These are phyloP conservation scores for Leishmania martiniquensis DNA, from an alignment of 208 protist species.

Conservation along the genomic window DNA sequence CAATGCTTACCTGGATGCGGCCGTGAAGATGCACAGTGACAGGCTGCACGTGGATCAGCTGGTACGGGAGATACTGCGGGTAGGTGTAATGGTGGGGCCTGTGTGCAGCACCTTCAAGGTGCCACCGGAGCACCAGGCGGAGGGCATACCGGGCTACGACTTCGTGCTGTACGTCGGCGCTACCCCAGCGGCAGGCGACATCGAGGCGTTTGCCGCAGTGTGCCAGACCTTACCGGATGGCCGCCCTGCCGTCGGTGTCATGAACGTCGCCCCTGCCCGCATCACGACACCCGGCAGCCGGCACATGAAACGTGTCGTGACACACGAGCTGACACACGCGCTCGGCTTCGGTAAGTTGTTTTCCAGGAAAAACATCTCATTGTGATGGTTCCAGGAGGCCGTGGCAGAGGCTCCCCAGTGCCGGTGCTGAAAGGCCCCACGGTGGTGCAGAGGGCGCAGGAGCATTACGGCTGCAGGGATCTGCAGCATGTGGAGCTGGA, in stretches of 20 bases:
- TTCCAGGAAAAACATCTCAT: constrained; percentile 22
- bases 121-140: too few relatives aligned
- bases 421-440: constrained; percentile 30
- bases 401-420: constrained; percentile 24
- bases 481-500: constrained; percentile 78
- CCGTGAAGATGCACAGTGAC: too few relatives aligned
- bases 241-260: constrained; percentile 44
- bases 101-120: too few relatives aligned
- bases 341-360: constrained; percentile 54
- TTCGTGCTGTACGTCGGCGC: constrained; percentile 71
- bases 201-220: constrained; percentile 43
- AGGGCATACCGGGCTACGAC: too few relatives aligned
- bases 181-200: constrained; percentile 12
- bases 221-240: constrained; percentile 31
- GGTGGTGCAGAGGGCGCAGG: constrained; percentile 53
- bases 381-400: background rate
- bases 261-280: constrained; percentile 48
- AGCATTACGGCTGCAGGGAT: constrained; percentile 71
- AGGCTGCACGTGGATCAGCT: too few relatives aligned
- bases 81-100: too few relatives aligned
- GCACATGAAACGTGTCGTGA: constrained; percentile 26
- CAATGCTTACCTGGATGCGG: too few relatives aligned
- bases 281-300: constrained; percentile 13
- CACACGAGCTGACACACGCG: constrained; percentile 88
- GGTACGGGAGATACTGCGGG: too few relatives aligned